Percentiles rank a stretch among this genome's conserved stretches.
phyloP scores from a whole-genome alignment of 768 basidiomycete genomes.

The Suillus hirtellus region DNA sequence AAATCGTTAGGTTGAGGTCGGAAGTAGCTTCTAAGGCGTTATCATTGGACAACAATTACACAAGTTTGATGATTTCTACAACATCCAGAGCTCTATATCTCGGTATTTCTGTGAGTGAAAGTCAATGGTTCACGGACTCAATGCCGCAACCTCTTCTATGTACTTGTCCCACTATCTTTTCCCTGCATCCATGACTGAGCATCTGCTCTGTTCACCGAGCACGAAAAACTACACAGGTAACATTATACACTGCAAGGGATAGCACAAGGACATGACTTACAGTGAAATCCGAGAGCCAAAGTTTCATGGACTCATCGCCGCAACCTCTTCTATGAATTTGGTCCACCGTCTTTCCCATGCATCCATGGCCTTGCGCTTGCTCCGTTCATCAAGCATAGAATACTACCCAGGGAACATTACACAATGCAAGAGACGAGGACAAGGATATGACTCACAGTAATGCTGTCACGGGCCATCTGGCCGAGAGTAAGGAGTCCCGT shows the following conservation, averaged over 20 bases:
- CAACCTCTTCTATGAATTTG: slow-evolving; percentile 41
- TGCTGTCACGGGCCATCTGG: slow-evolving; percentile 60
- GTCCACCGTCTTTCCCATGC: slow-evolving; percentile 50
- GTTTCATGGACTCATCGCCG: slow-evolving; percentile 23
- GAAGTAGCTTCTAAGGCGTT: not conserved
- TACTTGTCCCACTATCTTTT: slow-evolving; percentile 47
- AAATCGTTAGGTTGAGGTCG: not conserved
- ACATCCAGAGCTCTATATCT: not conserved
- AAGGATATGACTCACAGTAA: slow-evolving; percentile 42
- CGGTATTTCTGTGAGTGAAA: not conserved
- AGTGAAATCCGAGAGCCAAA: slow-evolving; percentile 24
- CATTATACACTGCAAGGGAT: slow-evolving; percentile 9
- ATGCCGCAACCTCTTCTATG: slow-evolving; percentile 35
- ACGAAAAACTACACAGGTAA: slow-evolving; percentile 45
- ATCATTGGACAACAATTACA: not conserved
- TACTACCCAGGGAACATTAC: slow-evolving; percentile 35
- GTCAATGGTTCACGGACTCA: slow-evolving; percentile 16
- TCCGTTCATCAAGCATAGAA: slow-evolving; percentile 46
- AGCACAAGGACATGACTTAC: slow-evolving; percentile 30
- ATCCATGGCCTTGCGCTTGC: slow-evolving; percentile 43
- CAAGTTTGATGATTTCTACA: not conserved
- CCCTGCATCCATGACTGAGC: slow-evolving; percentile 41
- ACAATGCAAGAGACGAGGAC: slow-evolving; percentile 9
- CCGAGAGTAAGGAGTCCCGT: slow-evolving; percentile 61
- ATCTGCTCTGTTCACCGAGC: slow-evolving; percentile 47